Conservation (phyloP, 148 eudicot species). For the Linanthus parryae region DNA sequence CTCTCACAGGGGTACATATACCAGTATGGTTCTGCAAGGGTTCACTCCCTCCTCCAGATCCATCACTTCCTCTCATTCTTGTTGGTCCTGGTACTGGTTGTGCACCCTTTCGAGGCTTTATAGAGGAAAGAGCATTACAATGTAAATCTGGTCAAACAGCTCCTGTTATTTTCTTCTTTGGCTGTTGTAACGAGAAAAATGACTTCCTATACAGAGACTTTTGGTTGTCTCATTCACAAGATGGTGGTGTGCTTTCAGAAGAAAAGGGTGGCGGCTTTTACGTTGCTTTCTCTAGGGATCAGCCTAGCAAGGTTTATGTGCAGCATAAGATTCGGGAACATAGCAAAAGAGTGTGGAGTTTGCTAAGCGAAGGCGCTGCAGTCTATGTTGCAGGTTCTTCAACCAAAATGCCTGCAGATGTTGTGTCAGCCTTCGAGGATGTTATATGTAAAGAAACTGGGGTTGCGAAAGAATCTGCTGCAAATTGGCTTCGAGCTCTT, state of each 20-base stretch:
- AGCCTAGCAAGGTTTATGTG: slow-evolving; percentile 76
- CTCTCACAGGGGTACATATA: slow-evolving; percentile 45
- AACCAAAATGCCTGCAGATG: slow-evolving; percentile 85
- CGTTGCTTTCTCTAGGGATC: slow-evolving; percentile 83
- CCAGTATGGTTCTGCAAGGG: slow-evolving; percentile 91
- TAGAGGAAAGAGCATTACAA: slow-evolving; percentile 64
- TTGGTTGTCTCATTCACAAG: slow-evolving; percentile 56
- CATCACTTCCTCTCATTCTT: slow-evolving; percentile 88
- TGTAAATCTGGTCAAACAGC: slow-evolving; percentile 45
- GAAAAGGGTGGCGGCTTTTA: slow-evolving; percentile 82
- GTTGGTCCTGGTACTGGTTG: slow-evolving; percentile 95
- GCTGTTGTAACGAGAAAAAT: slow-evolving; percentile 62
- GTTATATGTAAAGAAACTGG: slow-evolving; percentile 56
- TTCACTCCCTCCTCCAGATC: slow-evolving; percentile 71
- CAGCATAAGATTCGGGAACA: slow-evolving; percentile 79
- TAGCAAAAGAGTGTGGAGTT: slow-evolving; percentile 47
- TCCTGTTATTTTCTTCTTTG: slow-evolving; percentile 80
- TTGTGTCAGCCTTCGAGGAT: slow-evolving; percentile 70
- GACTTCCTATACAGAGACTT: slow-evolving; percentile 75
- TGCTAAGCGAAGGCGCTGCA: slow-evolving; percentile 62
- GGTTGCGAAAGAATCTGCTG: slow-evolving; percentile 56
- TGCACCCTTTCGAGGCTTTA: slow-evolving; percentile 88
- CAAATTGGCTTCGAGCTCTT: slow-evolving; percentile 65
- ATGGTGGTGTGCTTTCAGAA: slow-evolving; percentile 66
- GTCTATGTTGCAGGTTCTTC: slow-evolving; percentile 84